A percentile compares a stretch with the other conserved stretches of the same genome.
These are phyloP conservation scores for Myxozyma monticola DNA, from an alignment of 805 yeast genomes.

Conservation along the genomic window DNA sequence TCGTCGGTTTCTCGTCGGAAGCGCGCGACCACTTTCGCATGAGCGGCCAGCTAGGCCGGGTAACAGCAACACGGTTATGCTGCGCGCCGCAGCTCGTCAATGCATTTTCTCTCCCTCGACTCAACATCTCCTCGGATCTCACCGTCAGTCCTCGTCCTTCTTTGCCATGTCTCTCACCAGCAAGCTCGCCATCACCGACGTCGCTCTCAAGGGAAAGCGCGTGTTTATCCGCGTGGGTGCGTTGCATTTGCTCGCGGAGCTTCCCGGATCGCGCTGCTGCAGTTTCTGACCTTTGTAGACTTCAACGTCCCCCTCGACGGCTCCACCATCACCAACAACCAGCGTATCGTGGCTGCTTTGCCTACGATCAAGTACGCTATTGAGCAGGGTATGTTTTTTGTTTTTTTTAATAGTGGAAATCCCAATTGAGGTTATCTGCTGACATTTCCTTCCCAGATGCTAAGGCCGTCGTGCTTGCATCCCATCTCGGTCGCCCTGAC, in stretches of 20 bases:
- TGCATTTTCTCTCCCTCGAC: no score
- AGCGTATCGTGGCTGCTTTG: conserved; percentile 98
- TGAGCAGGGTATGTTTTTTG: conserved; percentile 51
- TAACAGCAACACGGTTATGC: no score
- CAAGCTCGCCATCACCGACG: conserved; percentile 90
- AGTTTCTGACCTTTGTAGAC: conserved; percentile 33
- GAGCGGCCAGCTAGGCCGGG: no score
- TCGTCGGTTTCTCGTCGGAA: no score
- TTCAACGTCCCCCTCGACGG: conserved; percentile 74
- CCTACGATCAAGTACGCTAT: conserved; percentile 96
- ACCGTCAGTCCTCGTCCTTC: no score
- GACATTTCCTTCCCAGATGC: conserved; percentile 52
- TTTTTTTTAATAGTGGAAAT: neutral
- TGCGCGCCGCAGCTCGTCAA: no score
- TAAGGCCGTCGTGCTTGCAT: conserved; percentile 86
- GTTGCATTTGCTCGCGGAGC: conserved; percentile 16
- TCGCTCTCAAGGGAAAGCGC: conserved; percentile 83
- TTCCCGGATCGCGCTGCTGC: neutral
- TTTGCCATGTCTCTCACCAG: conserved; percentile 96
- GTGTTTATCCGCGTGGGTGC: conserved; percentile 96
- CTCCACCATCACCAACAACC: conserved; percentile 96
- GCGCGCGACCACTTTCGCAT: no score
- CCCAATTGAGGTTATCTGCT: neutral
- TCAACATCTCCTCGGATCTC: no score
- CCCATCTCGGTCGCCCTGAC: conserved; percentile 99